Evolutionary conservation across 1,284 basidiomycete genomes (phyloP).

Genomic region (Thelephora terrestris): DNA sequence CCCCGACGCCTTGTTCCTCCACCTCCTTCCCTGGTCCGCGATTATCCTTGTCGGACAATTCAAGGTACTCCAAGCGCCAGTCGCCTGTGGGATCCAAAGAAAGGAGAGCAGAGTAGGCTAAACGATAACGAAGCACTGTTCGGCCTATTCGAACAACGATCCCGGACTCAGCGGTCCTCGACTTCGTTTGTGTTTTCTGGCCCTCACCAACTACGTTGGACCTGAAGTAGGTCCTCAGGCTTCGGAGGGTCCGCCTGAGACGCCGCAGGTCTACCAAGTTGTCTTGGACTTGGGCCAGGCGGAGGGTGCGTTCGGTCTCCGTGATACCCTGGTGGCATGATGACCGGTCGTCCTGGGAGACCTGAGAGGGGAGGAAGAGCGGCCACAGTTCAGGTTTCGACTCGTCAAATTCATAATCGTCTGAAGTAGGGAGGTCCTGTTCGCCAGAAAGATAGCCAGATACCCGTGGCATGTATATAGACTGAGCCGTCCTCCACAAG

Average conservation of each 20-base stretch:
- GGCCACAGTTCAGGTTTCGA: too few relatives aligned
- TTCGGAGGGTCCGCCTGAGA: too few relatives aligned
- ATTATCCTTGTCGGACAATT: slow-evolving; percentile 7
- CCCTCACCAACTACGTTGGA: too few relatives aligned
- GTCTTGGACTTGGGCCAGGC: too few relatives aligned
- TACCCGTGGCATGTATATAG: neutral
- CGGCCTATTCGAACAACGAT: slow-evolving; percentile 5
- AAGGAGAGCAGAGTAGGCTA: slow-evolving; percentile 2
- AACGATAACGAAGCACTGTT: slow-evolving; percentile 4
- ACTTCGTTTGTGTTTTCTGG: too few relatives aligned
- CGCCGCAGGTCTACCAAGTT: too few relatives aligned
- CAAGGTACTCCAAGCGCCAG: slow-evolving; percentile 7
- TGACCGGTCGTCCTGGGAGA: slow-evolving; percentile 9
- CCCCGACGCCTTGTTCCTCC: too few relatives aligned
- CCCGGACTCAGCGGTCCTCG: too few relatives aligned
- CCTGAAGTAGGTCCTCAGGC: too few relatives aligned
- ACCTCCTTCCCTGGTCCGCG: too few relatives aligned
- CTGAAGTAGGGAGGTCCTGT: too few relatives aligned
- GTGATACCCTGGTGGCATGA: slow-evolving; percentile 2
- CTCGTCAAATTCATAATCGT: neutral
- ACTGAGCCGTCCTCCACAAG: neutral
- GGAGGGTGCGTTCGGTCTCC: neutral
- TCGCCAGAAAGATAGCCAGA: neutral
- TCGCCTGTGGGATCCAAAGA: slow-evolving; percentile 8
- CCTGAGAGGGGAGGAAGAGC: neutral